Conservation (phyloP, 352 stramenopile genomes). For the Phytophthora macrochlamydospora region DNA sequence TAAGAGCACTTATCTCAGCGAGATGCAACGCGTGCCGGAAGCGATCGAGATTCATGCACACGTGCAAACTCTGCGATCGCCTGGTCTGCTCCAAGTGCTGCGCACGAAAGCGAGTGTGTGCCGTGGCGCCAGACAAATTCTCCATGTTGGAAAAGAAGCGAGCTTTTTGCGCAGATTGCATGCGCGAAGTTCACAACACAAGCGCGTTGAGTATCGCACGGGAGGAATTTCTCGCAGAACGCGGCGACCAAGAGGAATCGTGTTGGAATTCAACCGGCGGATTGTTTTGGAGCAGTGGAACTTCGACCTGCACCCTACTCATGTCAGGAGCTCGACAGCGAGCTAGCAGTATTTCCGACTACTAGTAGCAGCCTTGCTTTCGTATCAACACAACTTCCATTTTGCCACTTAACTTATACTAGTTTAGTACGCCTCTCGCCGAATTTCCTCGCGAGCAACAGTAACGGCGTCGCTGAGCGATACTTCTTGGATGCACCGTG, state of each 20-base stretch:
- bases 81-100: conserved; percentile 28
- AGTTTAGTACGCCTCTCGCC: conserved; percentile 1
- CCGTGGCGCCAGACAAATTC: conserved; percentile 21
- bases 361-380: not conserved
- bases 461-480: conserved; percentile 16
- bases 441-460: conserved; percentile 24
- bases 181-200: conserved; percentile 13
- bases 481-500: conserved; percentile 19
- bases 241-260: not conserved
- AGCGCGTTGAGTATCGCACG: conserved; percentile 22
- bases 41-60: conserved; percentile 18
- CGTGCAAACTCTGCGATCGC: conserved; percentile 27
- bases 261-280: conserved; percentile 6
- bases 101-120: conserved; percentile 27
- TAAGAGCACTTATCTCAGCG: conserved; percentile 7
- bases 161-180: conserved; percentile 32
- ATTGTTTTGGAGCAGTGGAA: conserved; percentile 12
- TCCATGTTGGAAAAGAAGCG: conserved; percentile 29
- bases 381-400: not conserved
- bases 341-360: conserved; percentile 22
- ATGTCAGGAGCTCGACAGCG: conserved; percentile 11
- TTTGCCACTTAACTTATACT: not conserved
- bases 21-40: conserved; percentile 20
- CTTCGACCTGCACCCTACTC: conserved; percentile 7
- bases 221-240: conserved; percentile 27